A percentile compares a stretch with the other conserved stretches of the same genome.
Conservation (phyloP, 2,329 filamentous ascomycete genomes). For the Teratosphaeria nubilosa region DNA sequence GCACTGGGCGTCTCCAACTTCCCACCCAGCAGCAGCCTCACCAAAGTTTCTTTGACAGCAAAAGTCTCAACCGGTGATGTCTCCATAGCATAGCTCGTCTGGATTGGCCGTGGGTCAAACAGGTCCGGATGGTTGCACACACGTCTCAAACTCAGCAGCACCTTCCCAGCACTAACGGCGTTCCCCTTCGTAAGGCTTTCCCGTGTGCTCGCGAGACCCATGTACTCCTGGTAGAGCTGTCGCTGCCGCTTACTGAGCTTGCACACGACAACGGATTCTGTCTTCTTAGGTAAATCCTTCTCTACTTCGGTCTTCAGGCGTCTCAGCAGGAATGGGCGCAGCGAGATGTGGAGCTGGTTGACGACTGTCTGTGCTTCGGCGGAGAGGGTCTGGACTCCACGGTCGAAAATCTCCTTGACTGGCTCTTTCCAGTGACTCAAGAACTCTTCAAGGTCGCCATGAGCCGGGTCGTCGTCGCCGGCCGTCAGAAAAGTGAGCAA, state of each 20-base stretch:
- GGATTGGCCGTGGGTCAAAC: slow-evolving; percentile 90
- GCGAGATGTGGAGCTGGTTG: slow-evolving; percentile 82
- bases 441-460: slow-evolving; percentile 91
- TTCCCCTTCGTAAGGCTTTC: slow-evolving; percentile 86
- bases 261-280: slow-evolving; percentile 94
- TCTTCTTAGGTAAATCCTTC: slow-evolving; percentile 97
- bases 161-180: slow-evolving; percentile 96
- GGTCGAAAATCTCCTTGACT: slow-evolving; percentile 91
- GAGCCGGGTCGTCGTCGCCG: slow-evolving; percentile 66
- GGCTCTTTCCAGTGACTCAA: slow-evolving; percentile 93
- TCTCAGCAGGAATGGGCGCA: slow-evolving; percentile 83
- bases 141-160: slow-evolving; percentile 91
- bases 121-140: slow-evolving; percentile 98
- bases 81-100: slow-evolving; percentile 86
- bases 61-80: slow-evolving; percentile 63
- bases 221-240: slow-evolving; percentile 92
- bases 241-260: slow-evolving; percentile 89
- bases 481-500: slow-evolving; percentile 94
- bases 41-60: slow-evolving; percentile 58
- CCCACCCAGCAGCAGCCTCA: slow-evolving; percentile 45
- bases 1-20: slow-evolving; percentile 5
- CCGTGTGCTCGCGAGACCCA: slow-evolving; percentile 80
- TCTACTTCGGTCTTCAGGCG: slow-evolving; percentile 93
- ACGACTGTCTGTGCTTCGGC: slow-evolving; percentile 89
- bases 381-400: slow-evolving; percentile 86